Evolutionary conservation across 768 basidiomycete genomes (phyloP).

Genomic region (Leccinum rimulosum): DNA sequence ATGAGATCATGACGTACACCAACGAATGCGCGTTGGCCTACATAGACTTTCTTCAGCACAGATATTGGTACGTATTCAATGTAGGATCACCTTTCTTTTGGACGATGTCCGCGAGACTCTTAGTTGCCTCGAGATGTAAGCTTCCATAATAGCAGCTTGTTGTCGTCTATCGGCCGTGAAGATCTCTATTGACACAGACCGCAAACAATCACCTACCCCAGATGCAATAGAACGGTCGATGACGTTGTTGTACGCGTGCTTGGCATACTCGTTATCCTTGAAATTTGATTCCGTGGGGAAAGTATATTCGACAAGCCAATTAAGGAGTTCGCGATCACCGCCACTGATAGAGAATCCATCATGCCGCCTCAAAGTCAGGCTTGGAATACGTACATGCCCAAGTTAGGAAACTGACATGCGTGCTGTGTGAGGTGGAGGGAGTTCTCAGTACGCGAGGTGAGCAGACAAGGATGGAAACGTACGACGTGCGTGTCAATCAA

Average conservation of each 20-base stretch:
- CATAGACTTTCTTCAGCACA: constrained; percentile 3
- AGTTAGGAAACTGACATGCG: constrained; percentile 39
- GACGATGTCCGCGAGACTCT: constrained; percentile 70
- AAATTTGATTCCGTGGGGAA: constrained; percentile 86
- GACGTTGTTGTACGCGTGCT: constrained; percentile 60
- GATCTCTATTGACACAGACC: background rate
- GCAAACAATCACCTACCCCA: constrained; percentile 53
- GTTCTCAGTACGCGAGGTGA: background rate
- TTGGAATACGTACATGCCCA: constrained; percentile 28
- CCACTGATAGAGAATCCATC: constrained; percentile 46
- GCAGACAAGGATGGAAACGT: constrained; percentile 24
- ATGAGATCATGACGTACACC: constrained; percentile 49
- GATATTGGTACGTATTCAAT: background rate
- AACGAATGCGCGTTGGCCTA: constrained; percentile 82
- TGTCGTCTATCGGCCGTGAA: constrained; percentile 54
- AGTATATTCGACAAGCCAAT: constrained; percentile 79
- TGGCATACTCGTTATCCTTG: constrained; percentile 61
- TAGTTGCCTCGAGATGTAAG: constrained; percentile 75
- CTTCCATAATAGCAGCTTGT: constrained; percentile 90
- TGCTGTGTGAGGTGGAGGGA: constrained; percentile 15
- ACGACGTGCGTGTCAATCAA: constrained; percentile 91
- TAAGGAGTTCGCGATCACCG: constrained; percentile 76
- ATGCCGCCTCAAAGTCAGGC: background rate
- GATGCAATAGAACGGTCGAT: constrained; percentile 65
- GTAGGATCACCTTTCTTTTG: constrained; percentile 46